These are phyloP conservation scores for Colletotrichum echinochloae DNA, from an alignment of 2,329 filamentous ascomycete species.

Conservation along the genomic window DNA sequence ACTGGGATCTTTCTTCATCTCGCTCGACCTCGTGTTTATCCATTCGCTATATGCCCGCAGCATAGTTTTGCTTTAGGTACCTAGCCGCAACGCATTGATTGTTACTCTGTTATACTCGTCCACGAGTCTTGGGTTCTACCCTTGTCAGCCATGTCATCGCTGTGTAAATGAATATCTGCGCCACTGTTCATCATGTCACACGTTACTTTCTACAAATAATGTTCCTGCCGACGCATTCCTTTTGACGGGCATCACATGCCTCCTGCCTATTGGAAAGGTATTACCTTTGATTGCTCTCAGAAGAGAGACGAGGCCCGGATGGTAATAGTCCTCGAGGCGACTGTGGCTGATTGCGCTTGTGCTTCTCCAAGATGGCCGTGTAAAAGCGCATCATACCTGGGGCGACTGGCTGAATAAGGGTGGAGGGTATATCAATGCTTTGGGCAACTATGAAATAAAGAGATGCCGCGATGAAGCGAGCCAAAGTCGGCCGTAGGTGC, in stretches of 20 bases:
- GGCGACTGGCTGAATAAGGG: background rate
- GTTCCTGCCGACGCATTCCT: background rate
- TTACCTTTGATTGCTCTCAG: background rate
- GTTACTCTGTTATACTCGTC: background rate
- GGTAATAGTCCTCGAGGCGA: background rate
- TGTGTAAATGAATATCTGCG: background rate
- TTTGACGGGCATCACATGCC: background rate
- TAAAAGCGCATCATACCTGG: background rate
- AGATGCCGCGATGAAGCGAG: too few species aligned
- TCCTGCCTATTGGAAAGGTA: background rate
- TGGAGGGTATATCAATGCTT: background rate
- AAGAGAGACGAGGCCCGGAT: background rate
- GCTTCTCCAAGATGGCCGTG: too few species aligned
- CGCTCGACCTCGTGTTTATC: slow-evolving; percentile 18
- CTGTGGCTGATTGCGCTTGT: background rate
- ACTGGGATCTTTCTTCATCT: slow-evolving; percentile 23
- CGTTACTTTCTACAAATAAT: background rate
- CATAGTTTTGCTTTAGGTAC: slow-evolving; percentile 38
- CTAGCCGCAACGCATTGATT: slow-evolving; percentile 38
- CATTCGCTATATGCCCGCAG: slow-evolving; percentile 30
- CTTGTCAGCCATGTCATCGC: background rate
- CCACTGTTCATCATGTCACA: too few species aligned
- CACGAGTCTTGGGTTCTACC: background rate
- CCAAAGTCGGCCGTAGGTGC: too few species aligned
- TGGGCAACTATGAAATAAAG: too few species aligned